A percentile compares a stretch with the other conserved stretches of the same genome.
These are phyloP conservation scores for Pelargonium cotyledonis DNA, from an alignment of 441 rosid species.

Conservation along the genomic window DNA sequence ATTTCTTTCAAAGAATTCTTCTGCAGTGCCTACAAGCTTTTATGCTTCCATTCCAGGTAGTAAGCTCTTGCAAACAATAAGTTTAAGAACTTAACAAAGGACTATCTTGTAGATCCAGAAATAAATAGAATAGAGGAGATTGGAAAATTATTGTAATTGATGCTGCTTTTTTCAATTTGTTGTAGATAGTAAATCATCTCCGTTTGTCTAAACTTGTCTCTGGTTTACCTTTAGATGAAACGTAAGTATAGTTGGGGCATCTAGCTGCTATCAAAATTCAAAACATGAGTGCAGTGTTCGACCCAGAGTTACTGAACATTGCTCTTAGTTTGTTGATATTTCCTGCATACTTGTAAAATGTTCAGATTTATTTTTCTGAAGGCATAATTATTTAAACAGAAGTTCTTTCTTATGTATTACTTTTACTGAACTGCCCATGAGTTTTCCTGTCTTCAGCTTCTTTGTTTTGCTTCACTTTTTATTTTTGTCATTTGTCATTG, in stretches of 20 bases:
- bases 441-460: neutral
- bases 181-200: too few relatives aligned
- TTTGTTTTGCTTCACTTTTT: conserved; percentile 11
- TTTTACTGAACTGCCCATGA: neutral
- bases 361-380: neutral
- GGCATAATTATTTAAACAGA: neutral
- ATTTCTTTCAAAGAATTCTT: conserved; percentile 61
- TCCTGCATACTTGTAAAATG: neutral
- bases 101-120: neutral
- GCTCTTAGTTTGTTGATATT: neutral
- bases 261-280: neutral
- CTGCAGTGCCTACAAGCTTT: conserved; percentile 43
- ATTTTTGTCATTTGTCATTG: conserved; percentile 17
- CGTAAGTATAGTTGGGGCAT: neutral
- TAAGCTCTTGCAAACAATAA: conserved; percentile 18
- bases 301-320: neutral
- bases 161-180: too few relatives aligned
- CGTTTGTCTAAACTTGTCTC: too few relatives aligned
- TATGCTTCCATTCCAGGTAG: conserved; percentile 74
- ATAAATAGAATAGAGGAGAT: neutral
- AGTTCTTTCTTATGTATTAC: neutral
- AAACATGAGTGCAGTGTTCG: neutral
- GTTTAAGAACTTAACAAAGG: conserved; percentile 5
- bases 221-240: neutral
- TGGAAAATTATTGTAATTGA: too few relatives aligned